phyloP scores from a whole-genome alignment of 139 green algal species.

The Closterium sp. region DNA sequence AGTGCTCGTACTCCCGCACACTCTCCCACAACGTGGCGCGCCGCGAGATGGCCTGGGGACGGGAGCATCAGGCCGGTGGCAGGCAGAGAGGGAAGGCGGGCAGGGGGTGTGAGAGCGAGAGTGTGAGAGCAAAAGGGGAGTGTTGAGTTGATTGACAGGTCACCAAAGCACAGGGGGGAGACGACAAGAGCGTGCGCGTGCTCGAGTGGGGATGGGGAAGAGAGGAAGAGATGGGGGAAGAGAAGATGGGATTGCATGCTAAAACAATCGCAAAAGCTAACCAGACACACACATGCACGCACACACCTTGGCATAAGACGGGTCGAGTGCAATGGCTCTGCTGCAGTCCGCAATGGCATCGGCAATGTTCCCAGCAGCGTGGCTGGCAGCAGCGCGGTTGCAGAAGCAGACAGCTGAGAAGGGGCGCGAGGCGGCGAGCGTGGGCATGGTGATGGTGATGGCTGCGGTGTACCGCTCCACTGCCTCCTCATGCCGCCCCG shows the following conservation, averaged over 20 bases:
- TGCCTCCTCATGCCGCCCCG: slow-evolving; percentile 74
- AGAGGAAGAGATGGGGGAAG: neutral
- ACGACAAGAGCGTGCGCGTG: too few relatives aligned
- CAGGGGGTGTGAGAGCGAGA: too few relatives aligned
- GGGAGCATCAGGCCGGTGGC: neutral
- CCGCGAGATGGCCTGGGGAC: slow-evolving; percentile 33
- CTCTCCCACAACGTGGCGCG: slow-evolving; percentile 30
- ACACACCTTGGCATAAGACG: slow-evolving; percentile 42
- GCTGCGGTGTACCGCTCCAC: slow-evolving; percentile 74
- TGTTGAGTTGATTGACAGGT: too few relatives aligned
- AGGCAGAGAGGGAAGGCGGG: neutral
- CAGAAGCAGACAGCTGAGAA: slow-evolving; percentile 43
- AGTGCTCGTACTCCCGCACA: slow-evolving; percentile 29
- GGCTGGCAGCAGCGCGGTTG: slow-evolving; percentile 46
- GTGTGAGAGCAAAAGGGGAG: neutral
- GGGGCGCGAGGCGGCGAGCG: slow-evolving; percentile 17
- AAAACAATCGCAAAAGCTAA: neutral
- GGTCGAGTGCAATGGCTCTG: slow-evolving; percentile 38
- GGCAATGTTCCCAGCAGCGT: slow-evolving; percentile 29
- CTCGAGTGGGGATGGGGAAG: too few relatives aligned
- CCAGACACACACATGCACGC: neutral
- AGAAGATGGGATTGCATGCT: too few relatives aligned
- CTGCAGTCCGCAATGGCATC: slow-evolving; percentile 52
- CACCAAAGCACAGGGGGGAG: too few relatives aligned
- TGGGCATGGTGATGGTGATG: neutral